Evolutionary conservation across 352 stramenopile species (phyloP), one percentile per base, ranked within the genome.

Genomic region (Phytophthora brassicae): DNA sequence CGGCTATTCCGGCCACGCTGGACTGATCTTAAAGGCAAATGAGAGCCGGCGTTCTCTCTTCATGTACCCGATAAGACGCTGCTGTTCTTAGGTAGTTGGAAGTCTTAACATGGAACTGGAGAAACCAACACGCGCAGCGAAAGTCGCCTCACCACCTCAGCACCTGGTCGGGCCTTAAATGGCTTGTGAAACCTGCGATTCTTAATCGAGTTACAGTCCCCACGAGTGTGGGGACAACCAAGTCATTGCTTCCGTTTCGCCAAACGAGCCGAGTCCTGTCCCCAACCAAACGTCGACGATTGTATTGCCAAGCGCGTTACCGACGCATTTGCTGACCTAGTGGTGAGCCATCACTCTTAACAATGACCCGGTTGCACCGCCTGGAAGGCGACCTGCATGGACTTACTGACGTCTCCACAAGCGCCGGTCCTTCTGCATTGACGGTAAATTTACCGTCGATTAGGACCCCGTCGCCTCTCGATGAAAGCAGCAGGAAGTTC

Each of bases 371-470:
- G 16, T 49, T 67, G 45, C 49, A 60, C 39, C 48, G 60, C 2
- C 35, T 70, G 9, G 66, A 66, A 39, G 35, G 38, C 1, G 65
- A 63, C 4, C 31, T 20, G n/a, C 29, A 22, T 43, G 48, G 13
- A 23, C 35, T 44, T 48, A 23, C 28, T 6, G 42, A 48, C 20
- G 36, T 54, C 14, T 59, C 49, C 6, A 60, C 31, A 44, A 20
- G 14, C 23, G 33, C 20, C 5, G 54, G 53, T 6, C 45, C 60
- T 7, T 48, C 55, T 17, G 16, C 48, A 6, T 38, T 68, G 14
- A 42, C 60, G 6, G 72, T 84, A 39, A 82, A 68, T 31, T 79
- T 89, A 24, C 77, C 80, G 6, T 85, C 78, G 14, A 85, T 86
- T 45, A 71, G 78, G 20, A 57, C 67, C 16, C 56, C 68, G 19